These are phyloP conservation scores for Teunomyces kruisii DNA, from an alignment of 805 yeast genomes.

Conservation along the genomic window DNA sequence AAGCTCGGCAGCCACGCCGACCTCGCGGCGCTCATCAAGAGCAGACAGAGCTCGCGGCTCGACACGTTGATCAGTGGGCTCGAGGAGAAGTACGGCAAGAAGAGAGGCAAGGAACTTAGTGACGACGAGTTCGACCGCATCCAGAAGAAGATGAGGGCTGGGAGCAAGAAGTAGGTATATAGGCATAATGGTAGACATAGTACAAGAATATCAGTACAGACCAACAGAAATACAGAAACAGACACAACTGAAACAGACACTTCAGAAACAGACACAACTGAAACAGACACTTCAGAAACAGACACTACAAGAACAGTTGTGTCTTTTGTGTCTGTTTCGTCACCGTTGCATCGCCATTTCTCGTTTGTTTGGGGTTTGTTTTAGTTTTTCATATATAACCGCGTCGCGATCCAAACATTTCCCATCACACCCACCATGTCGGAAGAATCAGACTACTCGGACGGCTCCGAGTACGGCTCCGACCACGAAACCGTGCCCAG, in stretches of 20 bases:
- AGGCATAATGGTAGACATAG: neutral
- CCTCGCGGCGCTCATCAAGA: slow-evolving; percentile 49
- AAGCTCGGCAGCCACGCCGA: slow-evolving; percentile 36
- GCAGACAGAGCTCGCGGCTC: slow-evolving; percentile 42
- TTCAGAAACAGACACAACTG: too few species aligned
- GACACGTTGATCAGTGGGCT: slow-evolving; percentile 47
- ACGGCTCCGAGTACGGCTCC: slow-evolving; percentile 10
- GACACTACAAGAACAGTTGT: too few species aligned
- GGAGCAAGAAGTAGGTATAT: slow-evolving; percentile 10
- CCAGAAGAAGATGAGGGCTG: slow-evolving; percentile 34
- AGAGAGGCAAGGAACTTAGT: slow-evolving; percentile 42
- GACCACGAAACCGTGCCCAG: slow-evolving; percentile 5
- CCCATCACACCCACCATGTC: neutral
- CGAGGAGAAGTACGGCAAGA: slow-evolving; percentile 50
- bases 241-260: too few species aligned
- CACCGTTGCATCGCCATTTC: neutral
- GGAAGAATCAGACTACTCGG: slow-evolving; percentile 8
- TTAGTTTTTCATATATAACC: slow-evolving; percentile 1
- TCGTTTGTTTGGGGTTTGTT: neutral
- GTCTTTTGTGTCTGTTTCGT: neutral
- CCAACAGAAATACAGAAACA: too few species aligned
- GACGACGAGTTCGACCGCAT: slow-evolving; percentile 53
- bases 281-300: too few species aligned
- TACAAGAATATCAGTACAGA: too few species aligned
- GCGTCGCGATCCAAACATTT: neutral